phyloP scores from a whole-genome alignment of 257 asterid species.

The Jaltomata sinuosa region DNA sequence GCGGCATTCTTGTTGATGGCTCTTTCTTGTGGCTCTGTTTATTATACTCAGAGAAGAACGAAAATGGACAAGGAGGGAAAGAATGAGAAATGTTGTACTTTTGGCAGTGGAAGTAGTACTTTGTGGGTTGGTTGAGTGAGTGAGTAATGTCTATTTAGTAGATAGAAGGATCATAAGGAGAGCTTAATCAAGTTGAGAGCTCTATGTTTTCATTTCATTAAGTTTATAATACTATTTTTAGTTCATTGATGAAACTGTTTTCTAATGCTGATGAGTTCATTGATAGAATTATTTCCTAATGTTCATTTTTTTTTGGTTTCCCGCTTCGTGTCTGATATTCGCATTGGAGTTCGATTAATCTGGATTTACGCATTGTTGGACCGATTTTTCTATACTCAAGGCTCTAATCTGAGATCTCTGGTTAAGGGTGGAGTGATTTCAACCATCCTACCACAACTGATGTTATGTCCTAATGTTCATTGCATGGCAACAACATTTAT shows the following conservation, averaged over 20 bases:
- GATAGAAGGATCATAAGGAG: too few relatives aligned
- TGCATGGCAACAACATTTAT: background rate
- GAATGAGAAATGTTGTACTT: background rate
- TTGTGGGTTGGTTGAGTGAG: background rate
- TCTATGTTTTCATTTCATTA: background rate
- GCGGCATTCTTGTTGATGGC: conserved; percentile 93
- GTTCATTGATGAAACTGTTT: background rate
- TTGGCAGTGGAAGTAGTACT: background rate
- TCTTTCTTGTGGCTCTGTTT: conserved; percentile 81
- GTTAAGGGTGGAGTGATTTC: too few relatives aligned
- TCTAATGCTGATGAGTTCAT: background rate
- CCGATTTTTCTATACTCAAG: too few relatives aligned
- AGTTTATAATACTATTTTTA: background rate
- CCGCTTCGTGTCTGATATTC: too few relatives aligned
- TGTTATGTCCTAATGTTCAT: too few relatives aligned
- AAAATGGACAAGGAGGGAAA: background rate
- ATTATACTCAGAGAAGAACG: conserved; percentile 38
- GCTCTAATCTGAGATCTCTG: too few relatives aligned
- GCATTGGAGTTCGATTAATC: too few relatives aligned
- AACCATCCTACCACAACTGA: too few relatives aligned
- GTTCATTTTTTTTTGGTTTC: too few relatives aligned
- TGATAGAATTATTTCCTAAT: background rate
- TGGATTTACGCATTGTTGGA: too few relatives aligned
- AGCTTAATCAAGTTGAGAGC: background rate
- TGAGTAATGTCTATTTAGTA: background rate